A percentile compares a stretch with the other conserved stretches of the same genome.
These are phyloP conservation scores for Lactarius tabidus DNA, from an alignment of 768 basidiomycete species.

Conservation along the genomic window DNA sequence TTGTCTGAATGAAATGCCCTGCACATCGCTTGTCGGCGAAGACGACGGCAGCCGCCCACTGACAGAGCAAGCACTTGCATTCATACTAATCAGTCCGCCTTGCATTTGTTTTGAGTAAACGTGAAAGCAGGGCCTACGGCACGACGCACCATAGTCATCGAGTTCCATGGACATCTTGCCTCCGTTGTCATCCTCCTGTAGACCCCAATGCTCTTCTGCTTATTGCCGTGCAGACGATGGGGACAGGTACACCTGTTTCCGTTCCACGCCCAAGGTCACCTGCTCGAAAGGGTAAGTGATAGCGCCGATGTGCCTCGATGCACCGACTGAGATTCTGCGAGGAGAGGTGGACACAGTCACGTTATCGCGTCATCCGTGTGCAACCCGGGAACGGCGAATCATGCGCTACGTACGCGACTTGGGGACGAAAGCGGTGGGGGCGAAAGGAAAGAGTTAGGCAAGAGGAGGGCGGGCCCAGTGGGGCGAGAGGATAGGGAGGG, in stretches of 20 bases:
- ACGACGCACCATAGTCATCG: conserved; percentile 53
- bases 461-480: too few species aligned
- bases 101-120: not conserved
- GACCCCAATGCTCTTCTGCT: conserved; percentile 34
- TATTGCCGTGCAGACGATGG: conserved; percentile 63
- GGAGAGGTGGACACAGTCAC: conserved; percentile 34
- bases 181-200: conserved; percentile 35
- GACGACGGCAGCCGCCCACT: conserved; percentile 28
- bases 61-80: conserved; percentile 33
- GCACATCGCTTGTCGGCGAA: conserved; percentile 32
- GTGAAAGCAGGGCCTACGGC: conserved; percentile 12
- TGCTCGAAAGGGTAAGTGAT: conserved; percentile 73
- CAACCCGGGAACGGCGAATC: too few species aligned
- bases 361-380: conserved; percentile 1
- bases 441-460: too few species aligned
- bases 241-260: conserved; percentile 71
- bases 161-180: conserved; percentile 80
- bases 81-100: conserved; percentile 24
- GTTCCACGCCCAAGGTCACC: conserved; percentile 76
- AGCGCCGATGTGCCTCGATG: conserved; percentile 54
- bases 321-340: conserved; percentile 40
- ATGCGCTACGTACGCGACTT: too few species aligned
- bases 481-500: too few species aligned
- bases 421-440: too few species aligned
- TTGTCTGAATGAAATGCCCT: too few species aligned